Base-by-base conservation (phyloP, 495 filamentous ascomycete species). In the Aspergillus taichungensis region DNA sequence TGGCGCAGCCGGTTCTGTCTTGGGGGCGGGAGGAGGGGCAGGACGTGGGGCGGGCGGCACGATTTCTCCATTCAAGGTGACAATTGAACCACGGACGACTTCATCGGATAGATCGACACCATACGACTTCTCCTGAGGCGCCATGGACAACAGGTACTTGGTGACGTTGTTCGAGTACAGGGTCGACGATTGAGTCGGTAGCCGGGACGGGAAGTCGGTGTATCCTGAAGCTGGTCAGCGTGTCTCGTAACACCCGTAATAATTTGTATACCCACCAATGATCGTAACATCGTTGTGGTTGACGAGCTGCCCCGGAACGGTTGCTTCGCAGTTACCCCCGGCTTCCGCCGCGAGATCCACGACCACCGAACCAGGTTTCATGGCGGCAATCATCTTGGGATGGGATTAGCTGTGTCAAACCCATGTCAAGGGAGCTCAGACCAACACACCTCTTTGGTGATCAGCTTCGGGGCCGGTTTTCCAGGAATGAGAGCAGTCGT, bases 131-230 rank as follows among this genome's bases (percentile, higher is more conserved):
- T 87, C 81, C 52, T 82, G 69, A 2, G 85, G 83, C 8, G 78
- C 65, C 72, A 91, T 85, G 2, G 85, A 88, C 28, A 91, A 70
- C 7, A 91, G 73, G 52, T 82, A 83, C 57, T 88, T 90, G 46
- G 80, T 86, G 53, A 91, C 87, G 52, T 91, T 91, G 72, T 91
- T 91, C 12, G 83, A 87, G 64, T 88, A 91, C 18, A 91, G 64
- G 1, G 85, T 88, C 5, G 84, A 88, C 0, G 84, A 82, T 54
- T 91, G 86, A 14, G 85, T 89, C 0, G 86, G 84, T 6, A 91
- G 70, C 13, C 84, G 74, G 6, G 86, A 89, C 0, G 86, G 86
- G 34, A 89, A 66, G 63, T 91, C 85, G 36, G 85, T 91, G 61
- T 91, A 89, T 13, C 84, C 80, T 83, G 41, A 0, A 13, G 1